Evolutionary conservation across 129 eudicot genomes (phyloP), one percentile per base, ranked within the genome.

Genomic region (Gnaphalium uliginosum): DNA sequence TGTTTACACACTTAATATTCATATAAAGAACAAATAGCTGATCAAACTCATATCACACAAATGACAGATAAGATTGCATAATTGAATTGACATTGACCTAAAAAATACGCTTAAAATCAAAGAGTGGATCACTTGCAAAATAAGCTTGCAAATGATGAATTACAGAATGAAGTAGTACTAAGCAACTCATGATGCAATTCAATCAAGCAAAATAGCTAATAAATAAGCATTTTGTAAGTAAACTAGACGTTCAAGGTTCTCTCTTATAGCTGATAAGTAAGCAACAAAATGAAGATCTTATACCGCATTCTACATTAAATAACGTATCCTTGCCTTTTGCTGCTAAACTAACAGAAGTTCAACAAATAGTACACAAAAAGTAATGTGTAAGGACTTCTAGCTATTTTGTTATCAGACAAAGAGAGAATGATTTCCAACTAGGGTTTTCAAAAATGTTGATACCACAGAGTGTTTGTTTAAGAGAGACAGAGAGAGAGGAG

Each of bases 1-100:
- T 70, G 54, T 70, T 78, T 26, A 78, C 10, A 63, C 17, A 53
- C 39, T 76, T 30, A 60, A 48, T 48, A 29, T 60, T 58, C 24
- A 41, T 19, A 59, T 23, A 53, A 59, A 37, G 32, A 24, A 68
- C 19, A 57, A 58, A 68, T n/a, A 77, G 39, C 27, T 41, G 18
- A 63, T 39, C 22, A 37, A 39, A 77, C 25, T 39, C 27, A 4
- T 26, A 76, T 67, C 41, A 37, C 68, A 35, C 8, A 58, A 24
- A 32, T 30, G 29, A 59, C 15, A 46, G 27, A 53, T 65, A 64
- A 30, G 9, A 32, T 50, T 32, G 67, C 72, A 66, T 51, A 17
- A 54, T 13, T 33, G 54, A 66, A 21, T 50, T n/a, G 43, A 53
- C 54, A 23, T 21, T 19, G 6, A 25, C 43, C 24, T 53, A 54